Conservation (phyloP, 129 eudicot genomes). For the Helichrysum umbraculigerum region DNA sequence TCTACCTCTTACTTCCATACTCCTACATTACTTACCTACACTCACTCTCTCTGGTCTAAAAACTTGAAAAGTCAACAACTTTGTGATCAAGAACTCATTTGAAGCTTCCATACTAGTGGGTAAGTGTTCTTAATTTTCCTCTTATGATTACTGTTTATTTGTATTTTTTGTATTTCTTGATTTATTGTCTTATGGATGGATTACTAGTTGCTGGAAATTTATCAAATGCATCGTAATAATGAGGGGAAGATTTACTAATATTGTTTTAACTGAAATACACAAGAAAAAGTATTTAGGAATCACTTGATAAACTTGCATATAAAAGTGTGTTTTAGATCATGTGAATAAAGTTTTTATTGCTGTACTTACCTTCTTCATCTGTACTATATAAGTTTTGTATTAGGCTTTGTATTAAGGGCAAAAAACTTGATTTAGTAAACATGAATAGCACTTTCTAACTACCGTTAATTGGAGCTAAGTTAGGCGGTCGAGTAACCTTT, state of each 20-base stretch:
- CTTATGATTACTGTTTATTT: neutral
- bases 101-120: neutral
- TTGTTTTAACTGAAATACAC: neutral
- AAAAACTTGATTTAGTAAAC: neutral
- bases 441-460: neutral
- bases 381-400: neutral
- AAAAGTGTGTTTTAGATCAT: neutral
- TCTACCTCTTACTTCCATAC: slow-evolving; percentile 18
- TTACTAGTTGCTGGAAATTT: neutral
- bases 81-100: neutral
- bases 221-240: neutral
- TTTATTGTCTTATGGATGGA: neutral
- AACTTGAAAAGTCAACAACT: neutral
- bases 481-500: neutral
- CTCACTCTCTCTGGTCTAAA: neutral
- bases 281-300: neutral
- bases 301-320: neutral
- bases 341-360: neutral
- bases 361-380: neutral
- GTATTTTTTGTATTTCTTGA: neutral
- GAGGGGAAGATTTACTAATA: too few relatives aligned
- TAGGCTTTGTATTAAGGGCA: neutral
- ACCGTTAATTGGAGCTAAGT: neutral
- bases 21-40: neutral
- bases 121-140: too few relatives aligned